These are phyloP conservation scores for Erythrophleum ivorense DNA, from an alignment of 331 rosid species.

Conservation along the genomic window DNA sequence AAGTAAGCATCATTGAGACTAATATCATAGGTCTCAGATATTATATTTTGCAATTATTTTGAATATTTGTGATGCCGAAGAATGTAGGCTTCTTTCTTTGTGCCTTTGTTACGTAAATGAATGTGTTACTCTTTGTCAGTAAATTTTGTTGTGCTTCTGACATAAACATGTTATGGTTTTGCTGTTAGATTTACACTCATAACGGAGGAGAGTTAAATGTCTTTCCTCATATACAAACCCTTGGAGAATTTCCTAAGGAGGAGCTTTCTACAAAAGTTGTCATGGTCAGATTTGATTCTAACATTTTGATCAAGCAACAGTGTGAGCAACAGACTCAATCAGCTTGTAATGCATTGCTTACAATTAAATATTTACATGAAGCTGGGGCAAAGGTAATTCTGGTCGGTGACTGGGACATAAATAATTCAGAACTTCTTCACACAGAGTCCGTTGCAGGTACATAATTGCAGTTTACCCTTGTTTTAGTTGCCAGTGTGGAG, in stretches of 20 bases:
- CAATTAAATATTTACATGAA: conserved; percentile 68
- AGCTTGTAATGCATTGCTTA: conserved; percentile 51
- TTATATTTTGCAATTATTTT: not conserved
- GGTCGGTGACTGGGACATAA: conserved; percentile 71
- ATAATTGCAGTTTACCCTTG: conserved; percentile 38
- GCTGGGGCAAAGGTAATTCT: conserved; percentile 73
- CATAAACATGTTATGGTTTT: conserved; percentile 38
- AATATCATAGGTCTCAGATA: not conserved
- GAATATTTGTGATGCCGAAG: conserved; percentile 26
- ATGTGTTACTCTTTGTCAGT: not conserved
- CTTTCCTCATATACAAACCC: conserved; percentile 78
- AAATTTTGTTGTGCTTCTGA: conserved; percentile 34
- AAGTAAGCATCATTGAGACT: not conserved
- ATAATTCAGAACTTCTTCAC: conserved; percentile 40
- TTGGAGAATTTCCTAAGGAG: conserved; percentile 69
- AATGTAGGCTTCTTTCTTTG: conserved; percentile 8
- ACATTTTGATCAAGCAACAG: conserved; percentile 54
- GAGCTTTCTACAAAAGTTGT: conserved; percentile 74
- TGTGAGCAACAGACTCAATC: conserved; percentile 44
- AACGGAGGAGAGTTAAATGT: conserved; percentile 57
- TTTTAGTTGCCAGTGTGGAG: conserved; percentile 18
- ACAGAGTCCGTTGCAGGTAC: conserved; percentile 67
- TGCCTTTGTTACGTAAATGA: no score
- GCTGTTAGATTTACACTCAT: conserved; percentile 47
- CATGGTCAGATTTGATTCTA: conserved; percentile 86